Evolutionary conservation across 108 stramenopile genomes (phyloP).

Genomic region (Cyclotella sp.): DNA sequence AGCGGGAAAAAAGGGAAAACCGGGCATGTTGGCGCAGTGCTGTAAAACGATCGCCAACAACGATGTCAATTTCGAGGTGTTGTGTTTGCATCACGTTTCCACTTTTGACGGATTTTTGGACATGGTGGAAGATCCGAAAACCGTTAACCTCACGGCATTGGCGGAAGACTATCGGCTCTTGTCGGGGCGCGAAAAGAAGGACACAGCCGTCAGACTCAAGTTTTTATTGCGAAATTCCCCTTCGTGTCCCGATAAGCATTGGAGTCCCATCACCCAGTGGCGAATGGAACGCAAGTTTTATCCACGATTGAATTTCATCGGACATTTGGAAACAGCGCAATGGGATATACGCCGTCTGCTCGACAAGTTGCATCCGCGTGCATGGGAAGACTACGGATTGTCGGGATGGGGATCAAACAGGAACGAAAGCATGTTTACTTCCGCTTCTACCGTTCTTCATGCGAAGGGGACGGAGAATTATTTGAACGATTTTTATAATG

Average conservation of each 20-base stretch:
- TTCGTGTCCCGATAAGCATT: slow-evolving; percentile 16
- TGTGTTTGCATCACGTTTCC: slow-evolving; percentile 9
- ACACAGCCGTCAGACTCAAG: no score
- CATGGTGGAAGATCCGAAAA: slow-evolving; percentile 2
- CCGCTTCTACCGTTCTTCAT: slow-evolving; percentile 20
- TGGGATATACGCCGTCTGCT: slow-evolving; percentile 7
- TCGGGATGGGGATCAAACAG: slow-evolving; percentile 54
- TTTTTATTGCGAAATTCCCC: not conserved
- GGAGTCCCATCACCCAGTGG: slow-evolving; percentile 21
- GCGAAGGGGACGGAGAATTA: slow-evolving; percentile 2
- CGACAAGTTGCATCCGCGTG: slow-evolving; percentile 15
- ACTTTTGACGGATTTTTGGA: slow-evolving; percentile 19
- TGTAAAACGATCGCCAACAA: not conserved
- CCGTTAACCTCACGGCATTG: not conserved
- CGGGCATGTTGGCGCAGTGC: not conserved
- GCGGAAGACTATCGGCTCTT: not conserved
- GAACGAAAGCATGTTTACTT: slow-evolving; percentile 52
- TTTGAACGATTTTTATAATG: slow-evolving; percentile 1
- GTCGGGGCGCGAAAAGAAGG: not conserved
- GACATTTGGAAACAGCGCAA: slow-evolving; percentile 15
- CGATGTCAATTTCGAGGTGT: slow-evolving; percentile 8
- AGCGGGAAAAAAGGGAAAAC: not conserved
- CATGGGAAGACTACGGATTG: slow-evolving; percentile 54
- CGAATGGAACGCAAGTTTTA: slow-evolving; percentile 12
- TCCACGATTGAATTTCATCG: slow-evolving; percentile 12